phyloP scores from a whole-genome alignment of 2,329 filamentous ascomycete genomes.

The Talaromyces piceae region DNA sequence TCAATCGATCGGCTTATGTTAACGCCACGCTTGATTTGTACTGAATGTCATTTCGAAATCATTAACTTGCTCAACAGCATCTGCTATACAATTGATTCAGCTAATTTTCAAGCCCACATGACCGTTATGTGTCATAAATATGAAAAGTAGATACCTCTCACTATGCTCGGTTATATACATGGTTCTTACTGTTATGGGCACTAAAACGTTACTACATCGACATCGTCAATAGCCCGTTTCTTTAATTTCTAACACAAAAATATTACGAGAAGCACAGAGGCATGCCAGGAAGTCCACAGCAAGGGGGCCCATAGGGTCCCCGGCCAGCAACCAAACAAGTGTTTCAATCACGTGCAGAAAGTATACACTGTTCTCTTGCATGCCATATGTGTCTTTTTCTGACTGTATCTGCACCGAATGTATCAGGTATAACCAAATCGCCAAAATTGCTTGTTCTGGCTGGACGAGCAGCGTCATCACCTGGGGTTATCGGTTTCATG shows the following conservation, averaged over 20 bases:
- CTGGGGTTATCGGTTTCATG: constrained; percentile 17
- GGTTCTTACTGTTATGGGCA: neutral
- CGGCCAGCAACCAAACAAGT: neutral
- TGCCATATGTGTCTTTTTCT: constrained; percentile 39
- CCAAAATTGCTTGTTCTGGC: constrained; percentile 12
- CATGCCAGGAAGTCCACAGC: neutral
- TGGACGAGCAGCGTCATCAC: constrained; percentile 5
- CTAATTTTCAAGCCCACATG: no score
- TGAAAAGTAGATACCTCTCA: neutral
- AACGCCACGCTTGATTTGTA: no score
- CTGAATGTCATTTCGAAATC: no score
- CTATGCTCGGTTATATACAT: neutral
- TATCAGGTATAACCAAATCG: constrained; percentile 27
- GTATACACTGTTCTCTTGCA: constrained; percentile 37
- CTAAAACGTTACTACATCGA: neutral
- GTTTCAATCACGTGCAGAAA: constrained; percentile 30
- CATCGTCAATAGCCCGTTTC: neutral
- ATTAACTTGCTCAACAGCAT: no score
- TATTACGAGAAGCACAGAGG: neutral
- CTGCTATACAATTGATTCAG: no score
- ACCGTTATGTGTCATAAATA: neutral
- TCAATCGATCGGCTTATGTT: no score
- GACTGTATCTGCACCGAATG: constrained; percentile 32
- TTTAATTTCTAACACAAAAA: neutral
- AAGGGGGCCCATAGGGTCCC: neutral